Evolutionary conservation across 768 basidiomycete species (phyloP).

Genomic region (Gloeostereum incarnatum): DNA sequence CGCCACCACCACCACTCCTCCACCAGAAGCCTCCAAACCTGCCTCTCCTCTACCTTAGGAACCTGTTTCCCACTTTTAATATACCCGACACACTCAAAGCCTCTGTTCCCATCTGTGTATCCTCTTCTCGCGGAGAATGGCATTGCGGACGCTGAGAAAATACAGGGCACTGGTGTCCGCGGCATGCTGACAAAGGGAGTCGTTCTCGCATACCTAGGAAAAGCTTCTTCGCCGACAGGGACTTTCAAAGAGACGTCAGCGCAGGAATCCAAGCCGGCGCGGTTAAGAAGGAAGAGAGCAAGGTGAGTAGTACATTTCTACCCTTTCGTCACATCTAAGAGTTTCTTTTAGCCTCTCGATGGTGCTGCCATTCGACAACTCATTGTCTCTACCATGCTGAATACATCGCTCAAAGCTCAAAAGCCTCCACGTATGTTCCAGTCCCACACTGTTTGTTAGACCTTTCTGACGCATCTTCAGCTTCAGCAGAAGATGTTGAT

Average conservation of each 20-base stretch:
- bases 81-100: slow-evolving; percentile 45
- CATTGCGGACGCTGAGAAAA: slow-evolving; percentile 48
- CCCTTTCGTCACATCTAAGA: slow-evolving; percentile 5
- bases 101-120: slow-evolving; percentile 86
- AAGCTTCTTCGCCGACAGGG: slow-evolving; percentile 69
- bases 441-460: slow-evolving; percentile 5
- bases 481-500: slow-evolving; percentile 26
- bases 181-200: slow-evolving; percentile 98
- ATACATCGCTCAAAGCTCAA: slow-evolving; percentile 41
- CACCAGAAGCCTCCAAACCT: slow-evolving; percentile 10
- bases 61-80: slow-evolving; percentile 19
- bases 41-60: slow-evolving; percentile 15
- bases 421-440: slow-evolving; percentile 30
- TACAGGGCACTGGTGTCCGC: slow-evolving; percentile 83
- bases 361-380: slow-evolving; percentile 55
- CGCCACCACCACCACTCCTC: slow-evolving; percentile 14
- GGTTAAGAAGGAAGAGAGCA: slow-evolving; percentile 26
- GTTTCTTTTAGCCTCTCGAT: slow-evolving; percentile 37
- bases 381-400: slow-evolving; percentile 53
- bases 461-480: slow-evolving; percentile 25
- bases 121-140: slow-evolving; percentile 66
- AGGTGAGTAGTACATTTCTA: slow-evolving; percentile 20
- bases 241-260: slow-evolving; percentile 49
- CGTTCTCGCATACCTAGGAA: slow-evolving; percentile 78
- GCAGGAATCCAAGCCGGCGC: slow-evolving; percentile 12